Evolutionary conservation across 73 alveolate species (phyloP), one percentile per base, ranked within the genome.

Genomic region (Tetrahymena elliotti): DNA sequence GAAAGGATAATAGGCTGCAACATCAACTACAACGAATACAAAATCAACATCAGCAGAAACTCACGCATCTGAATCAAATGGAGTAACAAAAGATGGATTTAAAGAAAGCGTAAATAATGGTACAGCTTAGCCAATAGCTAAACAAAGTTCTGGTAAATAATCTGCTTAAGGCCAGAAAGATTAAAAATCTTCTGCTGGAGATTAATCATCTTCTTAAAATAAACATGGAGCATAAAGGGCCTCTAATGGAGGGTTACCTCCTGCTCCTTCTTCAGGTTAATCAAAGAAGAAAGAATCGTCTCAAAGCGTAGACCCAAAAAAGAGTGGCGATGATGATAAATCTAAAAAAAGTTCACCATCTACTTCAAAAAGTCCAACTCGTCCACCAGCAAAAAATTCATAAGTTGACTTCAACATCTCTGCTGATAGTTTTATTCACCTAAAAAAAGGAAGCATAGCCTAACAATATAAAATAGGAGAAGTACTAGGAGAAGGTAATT

Each of bases 401-500:
- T 35, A 4, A n/a, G 36, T 27, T n/a, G 88, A 68, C 11, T 68
- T 68, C 36, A 68, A 68, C 20, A 68, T 68, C 33, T 68, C 88
- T 2, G 95, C 93, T 11, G 96, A 94, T 94, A 13, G 93, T 1
- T 94, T 94, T 52, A 93, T 94, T 10, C 39, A 94, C 40, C 37
- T 94, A 36, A 94, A 94, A 38, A 94, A 94, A 52, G 96, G 96
- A 18, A n/a, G 31, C 93, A 84, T 94, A 6, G 47, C 96, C 33
- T 84, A 94, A 35, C 47, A 47, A 52, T 94, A 94, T 31, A 53
- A 68, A 24, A 94, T 92, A 12, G 96, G 96, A 16, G 83, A 84
- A 36, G 96, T 94, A 36, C 53, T 94, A 34, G 96, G 96, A 20
- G 96, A 94, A 36, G 96, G 88, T 68, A 68, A 27, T 68, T 68